These are phyloP conservation scores for Candolleomyces efflorescens DNA, from an alignment of 768 basidiomycete genomes.

Conservation along the genomic window DNA sequence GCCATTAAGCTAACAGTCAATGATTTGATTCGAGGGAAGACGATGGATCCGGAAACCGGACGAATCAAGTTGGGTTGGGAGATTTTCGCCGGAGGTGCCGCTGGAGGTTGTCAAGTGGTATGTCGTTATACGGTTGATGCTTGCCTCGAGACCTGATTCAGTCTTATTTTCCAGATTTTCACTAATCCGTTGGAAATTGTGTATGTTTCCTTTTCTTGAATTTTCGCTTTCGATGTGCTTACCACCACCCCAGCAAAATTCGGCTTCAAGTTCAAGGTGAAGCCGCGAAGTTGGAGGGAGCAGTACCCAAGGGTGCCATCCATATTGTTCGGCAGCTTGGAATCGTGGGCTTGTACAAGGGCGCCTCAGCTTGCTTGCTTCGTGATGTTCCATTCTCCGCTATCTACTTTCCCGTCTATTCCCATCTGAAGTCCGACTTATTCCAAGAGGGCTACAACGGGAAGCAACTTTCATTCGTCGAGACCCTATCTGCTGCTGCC, in stretches of 20 bases:
- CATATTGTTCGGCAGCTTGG: slow-evolving; percentile 95
- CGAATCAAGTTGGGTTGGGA: slow-evolving; percentile 92
- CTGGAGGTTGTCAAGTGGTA: slow-evolving; percentile 98
- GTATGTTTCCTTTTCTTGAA: slow-evolving; percentile 39
- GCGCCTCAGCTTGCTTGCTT: slow-evolving; percentile 87
- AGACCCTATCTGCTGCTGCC: slow-evolving; percentile 80
- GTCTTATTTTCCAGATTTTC: slow-evolving; percentile 61
- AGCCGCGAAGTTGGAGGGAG: slow-evolving; percentile 82
- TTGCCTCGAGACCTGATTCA: neutral
- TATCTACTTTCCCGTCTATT: slow-evolving; percentile 86
- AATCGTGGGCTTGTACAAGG: slow-evolving; percentile 88
- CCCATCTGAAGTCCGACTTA: slow-evolving; percentile 87
- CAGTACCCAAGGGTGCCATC: slow-evolving; percentile 75
- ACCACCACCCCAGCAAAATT: slow-evolving; percentile 62
- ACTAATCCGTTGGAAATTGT: slow-evolving; percentile 97
- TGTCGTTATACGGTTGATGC: slow-evolving; percentile 26
- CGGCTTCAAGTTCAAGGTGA: slow-evolving; percentile 95
- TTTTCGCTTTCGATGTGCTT: slow-evolving; percentile 8
- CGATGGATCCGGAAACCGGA: slow-evolving; percentile 94
- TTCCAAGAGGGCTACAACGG: slow-evolving; percentile 96
- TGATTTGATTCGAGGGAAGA: slow-evolving; percentile 77
- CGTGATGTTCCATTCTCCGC: slow-evolving; percentile 98
- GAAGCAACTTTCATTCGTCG: slow-evolving; percentile 86
- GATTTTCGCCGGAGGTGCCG: slow-evolving; percentile 83
- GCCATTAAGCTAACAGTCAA: slow-evolving; percentile 98